Base-by-base conservation (phyloP, 1,284 basidiomycete genomes). In the Lignosus rhinocerotis region DNA sequence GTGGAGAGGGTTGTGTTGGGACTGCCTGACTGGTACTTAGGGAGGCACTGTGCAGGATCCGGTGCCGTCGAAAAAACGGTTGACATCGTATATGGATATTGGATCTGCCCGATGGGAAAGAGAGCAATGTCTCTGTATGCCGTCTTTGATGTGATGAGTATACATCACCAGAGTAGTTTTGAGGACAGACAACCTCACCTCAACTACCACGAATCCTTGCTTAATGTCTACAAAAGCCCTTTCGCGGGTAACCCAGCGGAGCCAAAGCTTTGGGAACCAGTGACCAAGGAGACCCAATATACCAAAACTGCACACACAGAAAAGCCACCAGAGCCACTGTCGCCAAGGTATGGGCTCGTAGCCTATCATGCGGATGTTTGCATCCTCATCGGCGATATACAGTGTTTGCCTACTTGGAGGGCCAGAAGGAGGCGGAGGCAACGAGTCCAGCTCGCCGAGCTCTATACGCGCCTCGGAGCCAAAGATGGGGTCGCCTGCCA, bases 251-350 rank as follows among this genome's bases (percentile, higher is more conserved):
- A 93, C 89, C 81, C 88, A 95, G 38, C 84, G 84, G 52, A 99
- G 83, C 93, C 96, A 97, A 42, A 95, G 67, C 4, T 81, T 84
- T 49, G 97, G 96, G 65, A 97, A 87, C 97, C 97, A 99, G 67
- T 95, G 87, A 1, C 94, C 94, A 5, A 97, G 73, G 14, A 99
- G 81, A 9, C 86, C 90, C 34, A 98, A 76, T 8, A 87, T 74
- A 3, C 97, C 97, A 10, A 92, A 75, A 1, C 89, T 85, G 14
- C 92, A 56, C 8, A 93, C 67, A 68, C 91, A 94, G 7, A 83
- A 83, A 19, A 82, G 54, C 65, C 84, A 80, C 94, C 96, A 99
- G 5, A 90, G 61, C 69, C 80, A 77, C 51, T 84, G 80, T 52
- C 88, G 85, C 78, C 85, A 85, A 7, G 69, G 69, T 44, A 91